Evolutionary conservation across 306 rosid species (phyloP), one percentile per base, ranked within the genome.

Genomic region (Vigna reflexopilosa): DNA sequence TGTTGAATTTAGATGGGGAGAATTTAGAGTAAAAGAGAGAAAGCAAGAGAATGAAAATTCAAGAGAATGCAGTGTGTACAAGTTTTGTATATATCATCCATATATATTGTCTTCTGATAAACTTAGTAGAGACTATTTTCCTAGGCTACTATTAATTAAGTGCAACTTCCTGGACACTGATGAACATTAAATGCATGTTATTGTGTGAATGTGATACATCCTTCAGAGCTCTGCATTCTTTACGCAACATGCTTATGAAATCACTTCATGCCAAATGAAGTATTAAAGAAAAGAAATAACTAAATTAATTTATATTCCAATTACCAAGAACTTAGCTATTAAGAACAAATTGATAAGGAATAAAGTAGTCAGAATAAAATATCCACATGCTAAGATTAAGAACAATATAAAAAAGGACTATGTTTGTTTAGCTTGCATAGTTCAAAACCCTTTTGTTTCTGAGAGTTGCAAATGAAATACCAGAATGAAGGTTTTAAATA

Each of bases 391-490:
- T 32, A 32, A 32, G 36, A 32, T 32, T 32, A 32, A 32, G 5
- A 32, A 32, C 36, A 32, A 4, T 4, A 32, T 32, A 32, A 1
- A 4, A 32, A 32, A 3, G 5, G 5, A 32, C 36, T 32, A 0
- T 26, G 14, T 6, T 22, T 78, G 28, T 72, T 57, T 56, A 12
- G 24, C 22, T 52, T 62, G 30, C 45, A 13, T 17, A 14, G 75
- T 52, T 55, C 22, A 49, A 59, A 48, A 24, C n/a, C 34, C 22
- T 75, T 48, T 75, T 76, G 54, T 19, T 47, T 44, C 9, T 10
- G 49, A 75, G 54, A 73, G 34, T 48, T 64, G 16, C 45, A 75
- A 56, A 48, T 17, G 26, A 75, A 55, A 65, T 70, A 63, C 62
- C 38, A 80, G 59, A 32, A 50, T 9, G 50, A 32, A 16, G 9